A percentile compares a stretch with the other conserved stretches of the same genome.
Conservation (phyloP, 768 basidiomycete genomes). For the Sporobolomyces roseus region DNA sequence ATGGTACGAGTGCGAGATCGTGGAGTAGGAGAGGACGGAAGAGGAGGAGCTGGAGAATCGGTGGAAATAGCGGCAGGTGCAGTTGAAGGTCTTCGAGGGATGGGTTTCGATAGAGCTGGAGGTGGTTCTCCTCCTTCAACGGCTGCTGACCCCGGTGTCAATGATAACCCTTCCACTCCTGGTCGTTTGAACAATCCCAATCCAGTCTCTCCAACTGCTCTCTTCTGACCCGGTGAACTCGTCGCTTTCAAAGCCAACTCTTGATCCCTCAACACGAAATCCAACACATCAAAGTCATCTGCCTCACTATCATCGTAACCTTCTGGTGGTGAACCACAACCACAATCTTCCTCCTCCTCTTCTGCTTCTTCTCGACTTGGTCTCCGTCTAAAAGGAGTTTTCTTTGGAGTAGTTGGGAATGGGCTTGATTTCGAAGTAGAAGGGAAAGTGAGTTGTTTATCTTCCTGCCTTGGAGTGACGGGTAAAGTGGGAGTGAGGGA, state of each 20-base stretch:
- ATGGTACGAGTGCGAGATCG: not conserved
- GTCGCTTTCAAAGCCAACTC: not conserved
- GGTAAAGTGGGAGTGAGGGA: conserved; percentile 10
- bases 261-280: conserved; percentile 12
- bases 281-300: conserved; percentile 13
- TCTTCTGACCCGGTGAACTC: not conserved
- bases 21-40: not conserved
- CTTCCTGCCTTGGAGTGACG: conserved; percentile 1
- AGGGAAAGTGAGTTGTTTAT: conserved; percentile 1
- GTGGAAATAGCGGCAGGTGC: no score
- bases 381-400: not conserved
- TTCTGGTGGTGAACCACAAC: not conserved
- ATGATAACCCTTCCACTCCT: conserved; percentile 9
- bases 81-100: not conserved
- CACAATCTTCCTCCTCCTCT: conserved; percentile 11
- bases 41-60: no score
- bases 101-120: not conserved
- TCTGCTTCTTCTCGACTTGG: not conserved
- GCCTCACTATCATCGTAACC: not conserved
- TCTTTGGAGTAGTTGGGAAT: not conserved
- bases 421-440: not conserved
- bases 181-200: conserved; percentile 14
- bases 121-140: not conserved
- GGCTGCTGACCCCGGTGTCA: not conserved
- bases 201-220: conserved; percentile 8